Conservation (phyloP, 495 filamentous ascomycete species). For the Lindgomyces ingoldianus region DNA sequence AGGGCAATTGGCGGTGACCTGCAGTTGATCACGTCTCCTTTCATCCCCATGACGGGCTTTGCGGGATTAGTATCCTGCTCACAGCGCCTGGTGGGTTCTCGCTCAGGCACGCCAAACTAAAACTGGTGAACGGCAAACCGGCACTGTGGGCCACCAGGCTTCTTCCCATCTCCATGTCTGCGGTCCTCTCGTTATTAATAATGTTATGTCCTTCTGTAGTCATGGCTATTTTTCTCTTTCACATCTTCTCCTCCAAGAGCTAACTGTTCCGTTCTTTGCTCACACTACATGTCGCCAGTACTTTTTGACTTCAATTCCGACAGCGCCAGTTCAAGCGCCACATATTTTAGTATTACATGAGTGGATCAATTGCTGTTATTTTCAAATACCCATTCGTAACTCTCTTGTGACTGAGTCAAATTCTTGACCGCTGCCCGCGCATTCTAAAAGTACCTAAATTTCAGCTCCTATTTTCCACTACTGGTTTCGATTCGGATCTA, state of each 20-base stretch:
- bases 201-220: background rate
- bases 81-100: background rate
- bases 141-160: background rate
- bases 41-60: background rate
- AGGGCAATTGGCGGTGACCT: background rate
- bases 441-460: background rate
- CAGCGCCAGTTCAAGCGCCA: too few species aligned
- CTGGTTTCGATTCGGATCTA: too few species aligned
- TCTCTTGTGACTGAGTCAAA: too few species aligned
- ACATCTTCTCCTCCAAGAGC: background rate
- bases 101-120: background rate
- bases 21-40: background rate
- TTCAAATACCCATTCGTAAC: too few species aligned
- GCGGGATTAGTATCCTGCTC: background rate
- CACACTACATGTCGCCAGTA: too few species aligned
- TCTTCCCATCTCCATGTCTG: background rate
- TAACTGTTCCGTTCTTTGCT: too few species aligned
- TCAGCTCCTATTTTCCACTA: background rate
- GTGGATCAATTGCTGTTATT: too few species aligned
- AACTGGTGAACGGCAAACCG: background rate
- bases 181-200: background rate
- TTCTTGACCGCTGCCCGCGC: too few species aligned
- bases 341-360: too few species aligned
- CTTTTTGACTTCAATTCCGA: too few species aligned
- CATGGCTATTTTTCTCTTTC: background rate